Evolutionary conservation across 2,329 filamentous ascomycete species (phyloP), one percentile per base, ranked within the genome.

Genomic region (Aurifilum marmelostoma): DNA sequence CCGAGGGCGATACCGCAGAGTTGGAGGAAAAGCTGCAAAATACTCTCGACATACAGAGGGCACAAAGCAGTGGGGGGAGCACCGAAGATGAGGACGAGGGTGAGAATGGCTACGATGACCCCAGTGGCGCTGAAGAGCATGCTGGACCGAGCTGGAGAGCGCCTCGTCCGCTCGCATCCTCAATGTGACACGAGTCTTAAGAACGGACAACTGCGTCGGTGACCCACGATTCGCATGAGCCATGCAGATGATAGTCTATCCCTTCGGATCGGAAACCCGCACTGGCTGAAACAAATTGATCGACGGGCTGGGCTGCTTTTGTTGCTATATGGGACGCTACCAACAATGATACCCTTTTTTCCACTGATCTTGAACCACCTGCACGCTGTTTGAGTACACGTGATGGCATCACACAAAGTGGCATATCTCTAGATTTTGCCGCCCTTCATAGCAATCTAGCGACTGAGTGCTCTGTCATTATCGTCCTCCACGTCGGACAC

Each of bases 11-110:
- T 6, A 80, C 81, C 1, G 81, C 84, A 3, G 86, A 89, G 72
- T 76, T 91, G 65, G 85, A 90, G 71, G 84, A 81, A 76, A 88
- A 87, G 75, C 78, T 94, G 62, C 80, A 83, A 34, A 83, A 84
- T 64, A 93, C 88, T 76, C 78, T 93, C 60, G 89, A 88, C 7
- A 80, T 91, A 63, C 76, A 77, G 52, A 73, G 54, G 34, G 67
- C 18, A 47, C 70, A 58, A 41, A 72, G 72, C 61, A 72, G 65
- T 8, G 73, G 71, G 34, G 67, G 67, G 11, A 32, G 60, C 21
- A 9, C 6, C 16, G 41, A 21, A n/a, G 74, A 63, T 16, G 72
- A 69, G 70, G 71, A 72, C 67, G 74, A 73, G 39, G 67, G 58
- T 11, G 71, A 63, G 47, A 63, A 67, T 41, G 39, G 54, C 24